Percentiles rank a stretch among this genome's conserved stretches.
Conservation (phyloP, 805 yeast genomes). For the Wickerhamiella azymoides region DNA sequence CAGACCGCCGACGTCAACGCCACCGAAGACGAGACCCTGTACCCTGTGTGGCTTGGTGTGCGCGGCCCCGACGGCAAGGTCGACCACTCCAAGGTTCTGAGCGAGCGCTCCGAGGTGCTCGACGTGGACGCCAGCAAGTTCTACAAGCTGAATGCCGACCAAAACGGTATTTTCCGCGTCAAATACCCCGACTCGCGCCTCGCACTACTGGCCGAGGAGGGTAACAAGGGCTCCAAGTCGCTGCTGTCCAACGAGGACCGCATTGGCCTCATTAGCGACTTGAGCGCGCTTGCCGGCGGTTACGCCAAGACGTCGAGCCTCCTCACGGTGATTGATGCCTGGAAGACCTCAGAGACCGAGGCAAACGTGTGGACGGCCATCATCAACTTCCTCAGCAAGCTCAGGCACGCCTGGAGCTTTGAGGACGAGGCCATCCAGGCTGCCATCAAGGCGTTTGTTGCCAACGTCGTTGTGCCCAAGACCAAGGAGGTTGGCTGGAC, state of each 20-base stretch:
- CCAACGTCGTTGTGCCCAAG: constrained; percentile 42
- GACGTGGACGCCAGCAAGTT: constrained; percentile 32
- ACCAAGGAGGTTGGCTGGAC: constrained; percentile 50
- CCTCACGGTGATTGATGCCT: constrained; percentile 35
- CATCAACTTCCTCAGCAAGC: constrained; percentile 28
- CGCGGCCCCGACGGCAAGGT: constrained; percentile 45
- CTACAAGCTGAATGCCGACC: constrained; percentile 49
- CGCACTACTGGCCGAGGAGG: constrained; percentile 39
- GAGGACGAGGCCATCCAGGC: constrained; percentile 31
- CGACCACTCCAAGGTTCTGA: constrained; percentile 39
- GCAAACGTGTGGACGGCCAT: constrained; percentile 42
- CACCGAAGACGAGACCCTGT: constrained; percentile 40
- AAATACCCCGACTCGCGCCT: constrained; percentile 40
- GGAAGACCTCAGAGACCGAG: constrained; percentile 39
- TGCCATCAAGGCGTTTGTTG: constrained; percentile 33
- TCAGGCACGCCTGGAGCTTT: constrained; percentile 36
- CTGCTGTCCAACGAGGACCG: constrained; percentile 43
- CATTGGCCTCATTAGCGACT: constrained; percentile 51
- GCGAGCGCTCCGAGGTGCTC: constrained; percentile 35
- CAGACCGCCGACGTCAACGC: constrained; percentile 45
- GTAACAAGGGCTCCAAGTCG: constrained; percentile 35
- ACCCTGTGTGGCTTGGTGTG: constrained; percentile 45
- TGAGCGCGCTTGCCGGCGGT: constrained; percentile 43
- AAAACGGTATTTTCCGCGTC: constrained; percentile 47
- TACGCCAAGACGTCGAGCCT: constrained; percentile 35